These are phyloP conservation scores for Hydrangea macrophylla DNA, from an alignment of 148 eudicot species.

Conservation along the genomic window DNA sequence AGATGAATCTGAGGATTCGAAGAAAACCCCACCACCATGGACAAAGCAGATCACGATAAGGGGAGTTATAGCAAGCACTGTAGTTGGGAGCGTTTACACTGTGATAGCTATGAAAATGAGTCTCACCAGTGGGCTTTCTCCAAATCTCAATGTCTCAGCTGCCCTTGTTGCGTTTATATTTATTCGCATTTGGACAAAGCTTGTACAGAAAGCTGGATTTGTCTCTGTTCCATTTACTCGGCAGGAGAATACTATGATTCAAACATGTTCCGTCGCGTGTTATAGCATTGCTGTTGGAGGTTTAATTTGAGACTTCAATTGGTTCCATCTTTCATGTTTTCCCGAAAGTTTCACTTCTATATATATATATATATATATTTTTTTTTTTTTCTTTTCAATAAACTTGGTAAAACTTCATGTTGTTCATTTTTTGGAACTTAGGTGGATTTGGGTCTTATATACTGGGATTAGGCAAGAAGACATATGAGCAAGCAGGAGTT, in stretches of 20 bases:
- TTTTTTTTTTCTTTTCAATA: neutral
- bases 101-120: slow-evolving; percentile 73
- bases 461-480: slow-evolving; percentile 67
- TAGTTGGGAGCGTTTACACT: slow-evolving; percentile 57
- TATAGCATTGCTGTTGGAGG: slow-evolving; percentile 82
- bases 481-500: slow-evolving; percentile 67
- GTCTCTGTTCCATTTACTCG: slow-evolving; percentile 62
- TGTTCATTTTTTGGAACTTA: slow-evolving; percentile 18
- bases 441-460: slow-evolving; percentile 87
- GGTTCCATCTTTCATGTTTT: neutral
- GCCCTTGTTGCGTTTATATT: slow-evolving; percentile 75
- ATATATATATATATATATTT: neutral
- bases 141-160: slow-evolving; percentile 76
- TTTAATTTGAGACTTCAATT: slow-evolving; percentile 13
- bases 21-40: slow-evolving; percentile 66
- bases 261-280: slow-evolving; percentile 82
- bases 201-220: slow-evolving; percentile 42
- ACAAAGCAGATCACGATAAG: slow-evolving; percentile 62
- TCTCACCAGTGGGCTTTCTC: slow-evolving; percentile 75
- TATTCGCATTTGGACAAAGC: slow-evolving; percentile 50
- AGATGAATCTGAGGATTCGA: slow-evolving; percentile 12
- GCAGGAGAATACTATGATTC: slow-evolving; percentile 90
- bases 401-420: too few species aligned
- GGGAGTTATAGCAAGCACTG: slow-evolving; percentile 52
- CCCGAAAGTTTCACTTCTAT: neutral